Base-by-base conservation (phyloP, 805 yeast species). In the Saccharomyces cerevisiae region DNA sequence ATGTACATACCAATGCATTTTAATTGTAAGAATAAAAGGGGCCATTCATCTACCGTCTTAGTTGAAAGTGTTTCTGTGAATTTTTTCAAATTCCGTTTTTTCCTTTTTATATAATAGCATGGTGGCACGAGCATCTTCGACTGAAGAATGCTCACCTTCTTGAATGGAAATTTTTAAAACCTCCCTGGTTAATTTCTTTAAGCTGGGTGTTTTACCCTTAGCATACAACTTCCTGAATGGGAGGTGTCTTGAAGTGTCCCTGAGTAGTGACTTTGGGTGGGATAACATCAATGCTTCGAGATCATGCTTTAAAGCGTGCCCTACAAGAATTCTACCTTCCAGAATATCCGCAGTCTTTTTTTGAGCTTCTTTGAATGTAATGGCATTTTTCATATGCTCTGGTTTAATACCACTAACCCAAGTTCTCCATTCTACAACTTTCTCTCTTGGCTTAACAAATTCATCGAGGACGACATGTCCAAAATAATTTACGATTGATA, bases 391-490 rank as follows among this genome's bases (percentile, higher is more conserved):
- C 87, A 91, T 82, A 64, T 85, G 80, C 2, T 71, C 68, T 0
- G 96, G 89, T 2, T 83, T 75, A 2, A 91, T 80, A 27, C 98
- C 98, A 69, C 92, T 84, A 22, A 89, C 95, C 86, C 90, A 83
- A 0, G 97, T 91, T 68, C 97, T 77, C 91, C 94, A 91, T 63
- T 91, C 95, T 0, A 91, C 84, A 2, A 91, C 96, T 53, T 72
- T 74, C 61, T 85, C 90, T 31, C 74, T 70, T 1, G 97, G 97
- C 59, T 75, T 76, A 4, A 91, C 97, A 71, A 76, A 91, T 41
- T 77, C 73, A 68, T 91, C 97, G 57, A 84, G 74, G 0, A 91
- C 65, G 0, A 81, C 76, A 58, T 80, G 79, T 0, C 97, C 97
- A 63, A 80, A 84, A 66, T 77, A 89, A 66, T 91, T 89, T 3